These are phyloP conservation scores for Lichtheimia ornata DNA, from an alignment of 371 early-diverging fungal species.

Conservation along the genomic window DNA sequence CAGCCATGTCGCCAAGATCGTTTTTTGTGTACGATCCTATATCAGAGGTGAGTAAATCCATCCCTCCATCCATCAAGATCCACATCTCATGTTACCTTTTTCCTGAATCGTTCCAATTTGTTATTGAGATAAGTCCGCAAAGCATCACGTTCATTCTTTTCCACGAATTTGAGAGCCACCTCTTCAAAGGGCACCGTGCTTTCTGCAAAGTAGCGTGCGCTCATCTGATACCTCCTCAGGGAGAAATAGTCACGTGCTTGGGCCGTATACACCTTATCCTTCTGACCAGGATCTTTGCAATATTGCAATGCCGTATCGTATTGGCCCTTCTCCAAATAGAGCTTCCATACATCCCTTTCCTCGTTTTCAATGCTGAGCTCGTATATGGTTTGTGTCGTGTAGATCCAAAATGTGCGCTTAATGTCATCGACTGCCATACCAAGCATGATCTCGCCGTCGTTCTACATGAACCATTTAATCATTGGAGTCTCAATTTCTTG, in stretches of 20 bases:
- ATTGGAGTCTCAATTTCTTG: background rate
- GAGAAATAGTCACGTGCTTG: slow-evolving; percentile 88
- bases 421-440: slow-evolving; percentile 74
- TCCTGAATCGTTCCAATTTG: slow-evolving; percentile 63
- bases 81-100: slow-evolving; percentile 44
- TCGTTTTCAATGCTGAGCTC: slow-evolving; percentile 89
- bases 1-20: slow-evolving; percentile 86
- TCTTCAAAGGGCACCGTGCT: slow-evolving; percentile 85
- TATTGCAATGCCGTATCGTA: slow-evolving; percentile 78
- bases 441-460: slow-evolving; percentile 55
- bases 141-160: slow-evolving; percentile 72
- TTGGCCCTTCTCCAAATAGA: slow-evolving; percentile 74
- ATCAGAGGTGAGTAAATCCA: background rate
- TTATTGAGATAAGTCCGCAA: slow-evolving; percentile 73
- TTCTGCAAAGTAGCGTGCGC: slow-evolving; percentile 87
- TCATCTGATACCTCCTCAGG: slow-evolving; percentile 68
- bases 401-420: slow-evolving; percentile 89
- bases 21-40: slow-evolving; percentile 81
- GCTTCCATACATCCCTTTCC: slow-evolving; percentile 90
- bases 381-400: slow-evolving; percentile 74
- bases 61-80: background rate
- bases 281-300: slow-evolving; percentile 75
- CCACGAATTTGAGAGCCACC: slow-evolving; percentile 76
- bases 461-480: slow-evolving; percentile 24
- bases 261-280: slow-evolving; percentile 73